Evolutionary conservation across 495 filamentous ascomycete species (phyloP).

Genomic region (Articulospora tetracladia): DNA sequence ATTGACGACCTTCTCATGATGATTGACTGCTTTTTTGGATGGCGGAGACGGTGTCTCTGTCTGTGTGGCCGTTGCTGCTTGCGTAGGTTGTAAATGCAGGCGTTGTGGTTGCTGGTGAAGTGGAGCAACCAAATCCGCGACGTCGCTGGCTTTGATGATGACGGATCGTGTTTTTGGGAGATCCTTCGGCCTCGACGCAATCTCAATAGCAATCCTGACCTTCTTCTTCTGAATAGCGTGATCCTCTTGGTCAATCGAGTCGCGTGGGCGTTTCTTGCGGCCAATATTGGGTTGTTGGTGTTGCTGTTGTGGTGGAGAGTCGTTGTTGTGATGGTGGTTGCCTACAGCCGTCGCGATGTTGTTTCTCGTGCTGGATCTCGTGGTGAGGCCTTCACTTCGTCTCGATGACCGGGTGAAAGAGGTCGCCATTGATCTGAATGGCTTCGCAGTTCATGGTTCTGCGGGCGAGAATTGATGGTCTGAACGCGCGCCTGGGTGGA

Average conservation of each 20-base stretch:
- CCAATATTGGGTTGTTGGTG: slow-evolving; percentile 27
- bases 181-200: slow-evolving; percentile 28
- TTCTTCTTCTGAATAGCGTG: slow-evolving; percentile 15
- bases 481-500: not conserved
- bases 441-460: slow-evolving; percentile 29
- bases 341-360: slow-evolving; percentile 24
- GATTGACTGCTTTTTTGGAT: slow-evolving; percentile 18
- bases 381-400: slow-evolving; percentile 32
- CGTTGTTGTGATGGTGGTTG: slow-evolving; percentile 28
- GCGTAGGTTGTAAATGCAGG: not conserved
- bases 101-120: slow-evolving; percentile 11
- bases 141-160: slow-evolving; percentile 24
- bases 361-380: slow-evolving; percentile 21
- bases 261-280: slow-evolving; percentile 27
- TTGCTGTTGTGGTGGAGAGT: slow-evolving; percentile 17
- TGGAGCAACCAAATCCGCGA: not conserved
- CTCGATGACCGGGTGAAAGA: slow-evolving; percentile 33
- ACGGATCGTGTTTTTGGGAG: slow-evolving; percentile 22
- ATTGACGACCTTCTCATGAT: slow-evolving; percentile 32
- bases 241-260: slow-evolving; percentile 13
- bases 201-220: slow-evolving; percentile 21
- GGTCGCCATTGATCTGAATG: slow-evolving; percentile 24
- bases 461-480: slow-evolving; percentile 12
- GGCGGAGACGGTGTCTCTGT: slow-evolving; percentile 13
- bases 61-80: not conserved